Evolutionary conservation across 1,284 basidiomycete genomes (phyloP), one percentile per base, ranked within the genome.

Genomic region (Nidula niveotomentosa): DNA sequence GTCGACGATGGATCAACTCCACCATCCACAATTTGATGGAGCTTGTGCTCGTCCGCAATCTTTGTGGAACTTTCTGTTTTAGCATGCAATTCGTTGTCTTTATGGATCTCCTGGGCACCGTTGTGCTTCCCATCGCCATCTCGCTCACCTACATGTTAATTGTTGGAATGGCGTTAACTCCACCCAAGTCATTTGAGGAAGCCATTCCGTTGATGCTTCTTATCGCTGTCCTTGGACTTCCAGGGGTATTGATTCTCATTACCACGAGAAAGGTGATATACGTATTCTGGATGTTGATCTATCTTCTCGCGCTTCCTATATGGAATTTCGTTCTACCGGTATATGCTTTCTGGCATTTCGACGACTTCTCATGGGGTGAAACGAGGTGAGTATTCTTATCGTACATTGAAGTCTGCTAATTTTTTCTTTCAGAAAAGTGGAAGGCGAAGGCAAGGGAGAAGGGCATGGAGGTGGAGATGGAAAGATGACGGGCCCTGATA

Each of bases 11-110:
- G 97, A 99, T 99, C 79, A 99, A 98, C 74, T 98, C 95, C 46
- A 99, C 97, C 0, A 93, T 99, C 49, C 97, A 99, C 79, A 99
- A 99, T 69, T 84, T 99, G 53, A 98, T 98, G 95, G 97, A 99
- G 72, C 89, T 99, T 36, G 94, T 99, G 37, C 86, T 94, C 57
- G 97, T 99, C 33, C 92, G 93, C 60, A 94, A 99, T 67, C 83
- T 99, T 18, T 99, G 94, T 70, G 94, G 94, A 48, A 96, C 93
- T 35, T 96, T 96, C 72, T 97, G 94, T 77, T 95, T 96, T 75
- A 94, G 92, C 71, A 96, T 96, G 93, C 94, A 96, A 70, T 98
- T 98, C 73, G 90, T 98, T 68, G 94, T 98, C 53, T 94, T 97
- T 73, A 96, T 99, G 94, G 97, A 99, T 69, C 83, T 99, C 44